Base-by-base conservation (phyloP, 768 basidiomycete genomes). In the Trametes gibbosa region DNA sequence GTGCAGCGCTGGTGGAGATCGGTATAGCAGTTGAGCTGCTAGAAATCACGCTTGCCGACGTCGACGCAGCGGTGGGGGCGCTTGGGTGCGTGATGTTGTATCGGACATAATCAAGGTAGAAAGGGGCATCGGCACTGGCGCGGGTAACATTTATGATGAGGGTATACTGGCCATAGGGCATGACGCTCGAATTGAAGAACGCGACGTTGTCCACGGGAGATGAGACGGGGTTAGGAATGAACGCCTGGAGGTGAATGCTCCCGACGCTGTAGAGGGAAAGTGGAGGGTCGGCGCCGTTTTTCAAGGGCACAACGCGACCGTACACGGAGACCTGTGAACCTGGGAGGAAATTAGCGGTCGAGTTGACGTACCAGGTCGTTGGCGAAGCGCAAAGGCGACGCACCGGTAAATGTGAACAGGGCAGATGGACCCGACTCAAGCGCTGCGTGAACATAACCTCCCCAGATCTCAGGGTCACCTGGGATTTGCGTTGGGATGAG, bases 151-250 rank as follows among this genome's bases (percentile, higher is more conserved):
- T 60, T 45, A 60, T 50, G 5, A 37, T 19, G 37, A 60, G 51
- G 16, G 52, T 54, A 25, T 60, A 54, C 27, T 42, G 35, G 17
- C 52, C 53, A 19, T 53, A 53, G 1, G 58, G 51, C 46, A 60
- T 40, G 16, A 60, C 53, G 34, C 27, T 53, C 21, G 58, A 60
- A 39, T 60, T 49, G 48, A 53, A 60, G 19, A 60, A 53, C 27
- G 53, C 29, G 43, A 60, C 53, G 23, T 50, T 50, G 32, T 60
- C 58, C 25, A 27, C 35, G n/a, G 46, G 21, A 6, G 40, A n/a
- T 10, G 17, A 16, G 23, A 50, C 58, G 14, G n/a, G 8, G 16
- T 41, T 21, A 5, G 58, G 25, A 9, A 34, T 24, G 34, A 54
- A 60, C 12, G 51, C 53, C 21, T 53, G 51, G 21, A 34, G 19